These are phyloP conservation scores for Penicillium sclerotiorum DNA, from an alignment of 2,329 filamentous ascomycete species.

Conservation along the genomic window DNA sequence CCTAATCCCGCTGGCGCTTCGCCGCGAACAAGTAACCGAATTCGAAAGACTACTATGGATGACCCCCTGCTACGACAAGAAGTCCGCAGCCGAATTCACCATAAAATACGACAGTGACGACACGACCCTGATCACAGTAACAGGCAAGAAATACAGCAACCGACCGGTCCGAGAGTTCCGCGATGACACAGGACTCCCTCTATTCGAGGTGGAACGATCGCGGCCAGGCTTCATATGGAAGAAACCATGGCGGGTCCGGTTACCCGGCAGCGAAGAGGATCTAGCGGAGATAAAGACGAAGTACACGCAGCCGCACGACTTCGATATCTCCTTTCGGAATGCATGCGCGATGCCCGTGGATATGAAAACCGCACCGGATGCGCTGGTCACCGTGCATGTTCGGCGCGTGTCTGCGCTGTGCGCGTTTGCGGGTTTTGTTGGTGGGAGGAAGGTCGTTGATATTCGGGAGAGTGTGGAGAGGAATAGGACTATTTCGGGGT, in stretches of 20 bases:
- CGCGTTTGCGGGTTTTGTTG: slow-evolving; percentile 1
- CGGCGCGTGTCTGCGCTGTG: neutral
- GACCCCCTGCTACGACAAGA: slow-evolving; percentile 20
- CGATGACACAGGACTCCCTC: slow-evolving; percentile 30
- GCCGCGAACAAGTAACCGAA: slow-evolving; percentile 26
- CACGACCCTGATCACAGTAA: slow-evolving; percentile 27
- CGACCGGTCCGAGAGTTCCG: slow-evolving; percentile 31
- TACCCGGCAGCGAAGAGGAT: slow-evolving; percentile 25
- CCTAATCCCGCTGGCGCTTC: slow-evolving; percentile 25
- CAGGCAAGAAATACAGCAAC: slow-evolving; percentile 27
- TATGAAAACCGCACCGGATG: slow-evolving; percentile 19
- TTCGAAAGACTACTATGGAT: slow-evolving; percentile 25
- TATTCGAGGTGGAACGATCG: slow-evolving; percentile 28
- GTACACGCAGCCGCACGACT: slow-evolving; percentile 10
- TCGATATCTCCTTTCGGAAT: slow-evolving; percentile 29
- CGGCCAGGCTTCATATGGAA: slow-evolving; percentile 3
- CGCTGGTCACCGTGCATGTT: slow-evolving; percentile 20
- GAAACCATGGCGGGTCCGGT: slow-evolving; percentile 23
- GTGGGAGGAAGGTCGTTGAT: slow-evolving; percentile 14
- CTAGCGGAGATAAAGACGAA: slow-evolving; percentile 15
- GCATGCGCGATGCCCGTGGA: slow-evolving; percentile 21
- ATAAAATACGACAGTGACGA: slow-evolving; percentile 25
- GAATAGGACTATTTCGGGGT: slow-evolving; percentile 6
- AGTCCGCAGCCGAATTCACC: slow-evolving; percentile 18
- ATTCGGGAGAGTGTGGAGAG: slow-evolving; percentile 16